Evolutionary conservation across 768 basidiomycete genomes (phyloP), one percentile per base, ranked within the genome.

Genomic region (Pleurotus pulmonarius): DNA sequence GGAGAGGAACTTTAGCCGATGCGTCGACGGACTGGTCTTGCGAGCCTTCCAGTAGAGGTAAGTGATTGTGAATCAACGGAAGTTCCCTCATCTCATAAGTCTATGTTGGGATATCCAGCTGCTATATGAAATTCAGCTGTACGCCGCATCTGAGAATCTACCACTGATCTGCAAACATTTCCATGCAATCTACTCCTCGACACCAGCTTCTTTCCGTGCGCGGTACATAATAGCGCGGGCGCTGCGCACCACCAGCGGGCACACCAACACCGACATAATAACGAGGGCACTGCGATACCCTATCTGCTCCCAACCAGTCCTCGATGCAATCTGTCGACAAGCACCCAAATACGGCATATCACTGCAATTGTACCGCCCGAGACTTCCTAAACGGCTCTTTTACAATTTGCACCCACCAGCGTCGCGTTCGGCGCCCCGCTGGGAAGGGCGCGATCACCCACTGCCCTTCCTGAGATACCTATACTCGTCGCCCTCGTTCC

Each of bases 111-210:
- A 24, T 38, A 34, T 26, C 3, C 61, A 95, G 94, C 77, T 98
- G 7, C 69, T 95, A 0, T 87, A 88, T 62, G 83, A 93, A 56
- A 78, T 96, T 12, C 88, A 94, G 61, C 77, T 90, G 15, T 76
- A 76, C 60, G 85, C 92, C 0, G 71, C 83, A 5, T 92, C 90
- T 3, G 74, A 81, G 15, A 63, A 72, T 37, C 72, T 97, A 6
- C 92, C 92, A 0, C 69, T 70, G 49, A 72, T 81, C 29, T 89
- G 81, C 59, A 79, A 70, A 58, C 68, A 75, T 39, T 67, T 94
- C 16, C 67, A 82, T 58, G 41, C 65, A 12, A 72, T 88, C 12
- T 88, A 88, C 72, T 69, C 74, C 7, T 66, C 71, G 2, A 78
- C 88, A 0, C 80, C 88, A 0, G 55, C 81, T 0, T 78, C 79